Conservation (phyloP, 225 moss, liverwort and hornwort species). For the Asterella californica region DNA sequence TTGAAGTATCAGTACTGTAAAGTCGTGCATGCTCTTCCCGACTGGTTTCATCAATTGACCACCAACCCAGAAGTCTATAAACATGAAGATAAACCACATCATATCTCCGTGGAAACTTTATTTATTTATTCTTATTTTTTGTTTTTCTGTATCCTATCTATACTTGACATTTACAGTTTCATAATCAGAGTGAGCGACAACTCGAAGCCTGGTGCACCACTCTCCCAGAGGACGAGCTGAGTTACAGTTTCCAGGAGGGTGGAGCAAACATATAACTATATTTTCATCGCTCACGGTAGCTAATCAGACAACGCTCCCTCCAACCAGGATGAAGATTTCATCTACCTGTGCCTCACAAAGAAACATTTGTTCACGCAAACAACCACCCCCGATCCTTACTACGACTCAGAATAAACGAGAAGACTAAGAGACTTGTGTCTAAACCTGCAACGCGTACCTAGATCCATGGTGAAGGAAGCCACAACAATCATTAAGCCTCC, state of each 20-base stretch:
- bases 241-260: neutral
- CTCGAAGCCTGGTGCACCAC: neutral
- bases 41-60: constrained; percentile 96
- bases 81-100: neutral
- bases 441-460: constrained; percentile 40
- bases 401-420: neutral
- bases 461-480: constrained; percentile 97
- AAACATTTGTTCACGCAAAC: neutral
- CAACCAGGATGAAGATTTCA: too few species aligned
- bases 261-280: neutral
- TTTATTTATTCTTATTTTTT: neutral
- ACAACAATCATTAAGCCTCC: constrained; percentile 85
- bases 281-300: neutral
- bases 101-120: too few species aligned
- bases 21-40: constrained; percentile 94
- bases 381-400: neutral
- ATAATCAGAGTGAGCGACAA: neutral
- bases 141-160: neutral
- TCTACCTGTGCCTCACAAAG: too few species aligned
- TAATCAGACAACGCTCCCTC: neutral
- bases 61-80: constrained; percentile 91
- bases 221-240: neutral
- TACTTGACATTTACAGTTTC: neutral
- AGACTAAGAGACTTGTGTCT: neutral
- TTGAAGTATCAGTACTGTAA: constrained; percentile 65